Evolutionary conservation across 768 basidiomycete genomes (phyloP).

Genomic region (Lactifluus volemus): DNA sequence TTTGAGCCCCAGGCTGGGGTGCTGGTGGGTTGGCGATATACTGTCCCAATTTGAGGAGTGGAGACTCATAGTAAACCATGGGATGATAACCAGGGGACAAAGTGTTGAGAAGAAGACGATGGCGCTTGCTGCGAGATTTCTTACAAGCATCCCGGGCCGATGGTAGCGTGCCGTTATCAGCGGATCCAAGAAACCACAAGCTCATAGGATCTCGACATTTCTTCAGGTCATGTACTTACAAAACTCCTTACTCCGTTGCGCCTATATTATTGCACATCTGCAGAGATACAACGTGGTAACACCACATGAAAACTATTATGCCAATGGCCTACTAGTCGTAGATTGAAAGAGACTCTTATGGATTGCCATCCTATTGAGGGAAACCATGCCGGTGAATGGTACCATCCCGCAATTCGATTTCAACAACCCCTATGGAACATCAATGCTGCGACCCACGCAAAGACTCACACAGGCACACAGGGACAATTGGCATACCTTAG

Average conservation of each 20-base stretch:
- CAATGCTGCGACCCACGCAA: not conserved
- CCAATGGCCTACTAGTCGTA: too few relatives aligned
- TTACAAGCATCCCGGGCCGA: not conserved
- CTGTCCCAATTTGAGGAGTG: not conserved
- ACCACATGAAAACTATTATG: too few relatives aligned
- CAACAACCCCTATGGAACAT: not conserved
- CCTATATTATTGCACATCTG: not conserved
- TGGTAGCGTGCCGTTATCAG: slow-evolving; percentile 1
- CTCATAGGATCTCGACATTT: not conserved
- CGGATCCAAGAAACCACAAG: not conserved
- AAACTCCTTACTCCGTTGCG: too few relatives aligned
- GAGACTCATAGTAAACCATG: slow-evolving; percentile 10
- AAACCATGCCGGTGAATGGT: not conserved
- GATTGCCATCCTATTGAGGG: too few relatives aligned
- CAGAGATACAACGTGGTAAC: too few relatives aligned
- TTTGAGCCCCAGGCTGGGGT: slow-evolving; percentile 47
- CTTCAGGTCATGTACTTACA: not conserved
- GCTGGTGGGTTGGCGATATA: slow-evolving; percentile 32
- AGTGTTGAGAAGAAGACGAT: not conserved
- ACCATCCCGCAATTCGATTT: not conserved
- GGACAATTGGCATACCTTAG: too few relatives aligned
- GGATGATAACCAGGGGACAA: not conserved
- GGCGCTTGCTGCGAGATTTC: not conserved
- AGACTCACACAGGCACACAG: too few relatives aligned
- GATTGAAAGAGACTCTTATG: too few relatives aligned